Evolutionary conservation across 345 rosid genomes (phyloP).

Genomic region (Moringa oleifera): DNA sequence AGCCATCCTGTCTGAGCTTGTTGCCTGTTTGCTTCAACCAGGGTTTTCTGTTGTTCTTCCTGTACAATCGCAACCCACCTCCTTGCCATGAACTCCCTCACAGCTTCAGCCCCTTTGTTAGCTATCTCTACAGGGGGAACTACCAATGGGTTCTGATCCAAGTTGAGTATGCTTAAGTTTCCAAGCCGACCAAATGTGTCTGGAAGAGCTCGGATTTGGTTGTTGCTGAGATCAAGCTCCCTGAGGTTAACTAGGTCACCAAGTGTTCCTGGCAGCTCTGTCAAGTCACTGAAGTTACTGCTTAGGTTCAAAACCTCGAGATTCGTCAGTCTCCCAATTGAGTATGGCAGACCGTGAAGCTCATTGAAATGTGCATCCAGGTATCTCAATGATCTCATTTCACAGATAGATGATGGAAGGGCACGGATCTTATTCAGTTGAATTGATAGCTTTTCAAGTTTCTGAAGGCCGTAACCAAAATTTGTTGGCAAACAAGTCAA

Average conservation of each 20-base stretch:
- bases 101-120: constrained; percentile 65
- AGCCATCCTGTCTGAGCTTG: constrained; percentile 63
- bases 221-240: constrained; percentile 97
- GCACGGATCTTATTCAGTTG: constrained; percentile 66
- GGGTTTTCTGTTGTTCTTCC: constrained; percentile 57
- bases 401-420: constrained; percentile 70
- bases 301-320: constrained; percentile 77
- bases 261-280: constrained; percentile 58
- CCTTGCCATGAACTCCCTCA: constrained; percentile 64
- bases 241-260: constrained; percentile 63
- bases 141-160: constrained; percentile 79
- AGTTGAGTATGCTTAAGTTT: constrained; percentile 62
- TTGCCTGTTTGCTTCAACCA: constrained; percentile 48
- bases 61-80: constrained; percentile 60
- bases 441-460: constrained; percentile 60
- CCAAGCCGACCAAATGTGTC: constrained; percentile 65
- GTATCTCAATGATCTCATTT: constrained; percentile 59
- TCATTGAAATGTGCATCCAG: constrained; percentile 92
- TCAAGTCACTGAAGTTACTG: constrained; percentile 82
- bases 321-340: constrained; percentile 61
- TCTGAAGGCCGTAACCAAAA: constrained; percentile 65
- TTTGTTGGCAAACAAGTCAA: constrained; percentile 62
- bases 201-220: constrained; percentile 75
- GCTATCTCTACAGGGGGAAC: constrained; percentile 64
- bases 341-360: constrained; percentile 64